Evolutionary conservation across 1,139 yeast genomes (phyloP).

Genomic region (Yamadazyma siamensis): DNA sequence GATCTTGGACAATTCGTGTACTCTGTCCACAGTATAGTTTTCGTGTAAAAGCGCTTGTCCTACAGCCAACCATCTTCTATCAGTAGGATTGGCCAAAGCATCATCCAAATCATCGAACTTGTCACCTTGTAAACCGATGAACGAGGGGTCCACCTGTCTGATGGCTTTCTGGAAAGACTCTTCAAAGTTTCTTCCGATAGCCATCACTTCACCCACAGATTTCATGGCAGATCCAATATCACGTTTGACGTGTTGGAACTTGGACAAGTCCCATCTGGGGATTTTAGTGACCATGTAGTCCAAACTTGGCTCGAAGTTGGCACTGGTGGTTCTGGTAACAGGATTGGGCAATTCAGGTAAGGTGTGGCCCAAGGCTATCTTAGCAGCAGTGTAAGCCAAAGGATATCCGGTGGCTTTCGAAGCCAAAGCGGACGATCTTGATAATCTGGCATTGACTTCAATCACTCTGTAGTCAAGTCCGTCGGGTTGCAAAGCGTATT

Average conservation of each 20-base stretch:
- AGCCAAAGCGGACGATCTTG: constrained; percentile 96
- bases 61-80: constrained; percentile 96
- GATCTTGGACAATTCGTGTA: constrained; percentile 86
- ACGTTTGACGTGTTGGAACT: constrained; percentile 92
- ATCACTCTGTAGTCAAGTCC: constrained; percentile 94
- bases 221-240: constrained; percentile 96
- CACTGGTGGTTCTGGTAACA: constrained; percentile 92
- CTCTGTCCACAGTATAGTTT: constrained; percentile 84
- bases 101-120: constrained; percentile 77
- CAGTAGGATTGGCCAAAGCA: constrained; percentile 86
- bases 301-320: constrained; percentile 94
- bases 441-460: constrained; percentile 95
- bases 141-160: constrained; percentile 92
- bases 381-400: constrained; percentile 97
- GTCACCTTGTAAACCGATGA: constrained; percentile 89
- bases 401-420: constrained; percentile 99
- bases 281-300: constrained; percentile 96
- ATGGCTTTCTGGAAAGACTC: constrained; percentile 98
- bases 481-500: constrained; percentile 93
- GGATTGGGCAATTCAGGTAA: constrained; percentile 95
- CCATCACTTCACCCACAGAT: constrained; percentile 99
- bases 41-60: constrained; percentile 94
- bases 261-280: constrained; percentile 97
- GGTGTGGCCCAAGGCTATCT: constrained; percentile 91
- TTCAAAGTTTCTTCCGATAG: constrained; percentile 96